phyloP scores from a whole-genome alignment of 1,139 yeast species.

The Blastobotrys illinoisensis region DNA sequence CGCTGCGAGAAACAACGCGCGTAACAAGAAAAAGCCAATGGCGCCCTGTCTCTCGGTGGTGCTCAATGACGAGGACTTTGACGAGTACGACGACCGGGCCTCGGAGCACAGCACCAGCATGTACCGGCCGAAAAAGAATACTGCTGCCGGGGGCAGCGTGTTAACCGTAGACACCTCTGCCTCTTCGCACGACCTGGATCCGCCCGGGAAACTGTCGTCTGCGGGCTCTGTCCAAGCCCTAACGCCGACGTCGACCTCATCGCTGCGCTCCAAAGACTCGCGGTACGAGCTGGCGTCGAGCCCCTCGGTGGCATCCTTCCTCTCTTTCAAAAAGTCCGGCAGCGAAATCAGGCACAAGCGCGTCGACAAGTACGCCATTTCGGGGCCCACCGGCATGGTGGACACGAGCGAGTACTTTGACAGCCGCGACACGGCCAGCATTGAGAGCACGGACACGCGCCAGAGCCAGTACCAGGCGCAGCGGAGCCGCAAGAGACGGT shows the following conservation, averaged over 20 bases:
- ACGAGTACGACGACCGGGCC: not conserved
- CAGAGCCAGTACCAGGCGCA: not conserved
- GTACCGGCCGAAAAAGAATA: not conserved
- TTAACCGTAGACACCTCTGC: not conserved
- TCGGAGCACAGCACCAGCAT: not conserved
- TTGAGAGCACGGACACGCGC: conserved; percentile 7
- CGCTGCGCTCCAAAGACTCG: conserved; percentile 8
- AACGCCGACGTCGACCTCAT: conserved; percentile 9
- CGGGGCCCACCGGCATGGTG: conserved; percentile 23
- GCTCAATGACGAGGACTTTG: not conserved
- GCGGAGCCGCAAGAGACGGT: conserved; percentile 7
- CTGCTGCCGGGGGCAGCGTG: not conserved
- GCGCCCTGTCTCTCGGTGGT: not conserved
- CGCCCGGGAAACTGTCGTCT: not conserved
- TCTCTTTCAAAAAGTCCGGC: conserved; percentile 23
- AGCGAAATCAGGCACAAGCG: conserved; percentile 17
- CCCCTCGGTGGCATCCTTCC: conserved; percentile 15
- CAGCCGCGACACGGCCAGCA: conserved; percentile 10
- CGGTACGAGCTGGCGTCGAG: conserved; percentile 10
- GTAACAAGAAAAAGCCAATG: not conserved
- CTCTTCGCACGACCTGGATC: not conserved
- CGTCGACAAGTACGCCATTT: conserved; percentile 22
- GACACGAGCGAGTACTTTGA: conserved; percentile 23
- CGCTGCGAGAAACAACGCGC: not conserved
- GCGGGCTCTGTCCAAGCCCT: conserved; percentile 2